These are phyloP conservation scores for Phytophthora nicotianae DNA, from an alignment of 352 stramenopile genomes.

Conservation along the genomic window DNA sequence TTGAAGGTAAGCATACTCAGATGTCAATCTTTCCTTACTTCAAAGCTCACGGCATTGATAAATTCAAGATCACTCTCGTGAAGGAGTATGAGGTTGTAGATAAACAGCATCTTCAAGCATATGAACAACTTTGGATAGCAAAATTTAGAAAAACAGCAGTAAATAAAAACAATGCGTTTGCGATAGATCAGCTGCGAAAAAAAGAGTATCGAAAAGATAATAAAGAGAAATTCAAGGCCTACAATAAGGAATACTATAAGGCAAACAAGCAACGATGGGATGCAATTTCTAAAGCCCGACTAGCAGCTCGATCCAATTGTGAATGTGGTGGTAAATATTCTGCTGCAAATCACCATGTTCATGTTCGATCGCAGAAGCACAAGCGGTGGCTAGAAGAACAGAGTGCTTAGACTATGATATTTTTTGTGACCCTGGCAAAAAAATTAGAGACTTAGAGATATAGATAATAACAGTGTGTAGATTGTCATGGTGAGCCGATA, in stretches of 20 bases:
- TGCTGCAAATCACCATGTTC: slow-evolving; percentile 7
- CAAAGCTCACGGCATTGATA: slow-evolving; percentile 1
- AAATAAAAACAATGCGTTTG: background rate
- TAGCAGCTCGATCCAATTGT: background rate
- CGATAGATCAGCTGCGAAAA: slow-evolving; percentile 3
- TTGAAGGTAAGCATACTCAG: background rate
- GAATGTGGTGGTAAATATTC: slow-evolving; percentile 3
- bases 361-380: slow-evolving; percentile 1
- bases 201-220: background rate
- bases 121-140: slow-evolving; percentile 1
- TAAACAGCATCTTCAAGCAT: slow-evolving; percentile 2
- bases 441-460: slow-evolving; percentile 6
- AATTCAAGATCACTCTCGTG: background rate
- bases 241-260: slow-evolving; percentile 4
- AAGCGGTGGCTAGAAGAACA: background rate
- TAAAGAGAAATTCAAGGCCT: background rate
- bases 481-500: slow-evolving; percentile 1
- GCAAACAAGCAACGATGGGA: slow-evolving; percentile 1
- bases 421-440: slow-evolving; percentile 5
- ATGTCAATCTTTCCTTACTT: slow-evolving; percentile 3
- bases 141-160: slow-evolving; percentile 5
- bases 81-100: background rate
- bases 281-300: background rate
- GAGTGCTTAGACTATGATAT: slow-evolving; percentile 5
- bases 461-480: slow-evolving; percentile 5